A percentile compares a stretch with the other conserved stretches of the same genome.
These are phyloP conservation scores for Aureobasidium namibiae DNA, from an alignment of 2,329 filamentous ascomycete genomes.

Conservation along the genomic window DNA sequence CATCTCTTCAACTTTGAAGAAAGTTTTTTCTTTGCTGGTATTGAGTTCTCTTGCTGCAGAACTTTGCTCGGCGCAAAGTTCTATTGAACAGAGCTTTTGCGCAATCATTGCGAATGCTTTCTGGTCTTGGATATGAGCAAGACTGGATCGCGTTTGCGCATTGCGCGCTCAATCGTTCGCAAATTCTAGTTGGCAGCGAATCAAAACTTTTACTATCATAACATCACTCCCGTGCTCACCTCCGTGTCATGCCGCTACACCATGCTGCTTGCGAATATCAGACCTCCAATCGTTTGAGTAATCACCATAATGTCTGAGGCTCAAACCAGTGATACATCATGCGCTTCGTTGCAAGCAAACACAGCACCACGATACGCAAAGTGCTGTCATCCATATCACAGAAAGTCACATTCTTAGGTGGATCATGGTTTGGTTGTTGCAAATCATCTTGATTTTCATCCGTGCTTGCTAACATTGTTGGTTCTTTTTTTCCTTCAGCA, in stretches of 20 bases:
- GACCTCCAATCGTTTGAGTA: no score
- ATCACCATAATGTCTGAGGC: no score
- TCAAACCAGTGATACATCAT: no score
- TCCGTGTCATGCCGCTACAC: no score
- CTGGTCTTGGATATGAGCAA: constrained; percentile 6
- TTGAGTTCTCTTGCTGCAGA: background rate
- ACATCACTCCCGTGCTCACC: no score
- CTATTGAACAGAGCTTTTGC: background rate
- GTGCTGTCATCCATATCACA: background rate
- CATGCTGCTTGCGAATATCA: no score
- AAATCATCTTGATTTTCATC: constrained; percentile 10
- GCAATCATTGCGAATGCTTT: background rate
- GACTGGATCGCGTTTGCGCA: background rate
- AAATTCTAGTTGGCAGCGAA: background rate
- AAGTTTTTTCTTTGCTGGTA: background rate
- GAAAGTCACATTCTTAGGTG: no score
- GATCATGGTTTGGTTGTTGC: background rate
- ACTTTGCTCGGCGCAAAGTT: background rate
- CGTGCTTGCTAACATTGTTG: background rate
- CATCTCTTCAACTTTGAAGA: constrained; percentile 12
- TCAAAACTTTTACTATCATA: no score
- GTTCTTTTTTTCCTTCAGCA: background rate
- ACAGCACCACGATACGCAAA: background rate
- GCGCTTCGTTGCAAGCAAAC: no score
- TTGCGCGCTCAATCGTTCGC: background rate